Conservation (phyloP, 2,329 filamentous ascomycete genomes). For the Beauveria australis region DNA sequence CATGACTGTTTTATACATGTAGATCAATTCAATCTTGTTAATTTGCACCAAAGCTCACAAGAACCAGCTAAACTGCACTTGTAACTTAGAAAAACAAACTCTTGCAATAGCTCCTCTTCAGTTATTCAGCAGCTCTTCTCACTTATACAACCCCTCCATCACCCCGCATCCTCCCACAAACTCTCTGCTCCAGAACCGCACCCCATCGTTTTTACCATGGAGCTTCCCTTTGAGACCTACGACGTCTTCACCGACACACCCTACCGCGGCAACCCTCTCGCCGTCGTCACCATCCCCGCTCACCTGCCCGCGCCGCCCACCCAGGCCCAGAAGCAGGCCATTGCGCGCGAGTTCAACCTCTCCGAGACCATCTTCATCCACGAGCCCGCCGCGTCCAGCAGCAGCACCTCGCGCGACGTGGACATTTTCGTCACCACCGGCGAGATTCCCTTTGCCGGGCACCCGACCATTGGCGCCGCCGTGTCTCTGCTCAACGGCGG, state of each 20-base stretch:
- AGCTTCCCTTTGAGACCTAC: conserved; percentile 43
- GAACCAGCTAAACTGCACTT: neutral
- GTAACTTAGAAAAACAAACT: neutral
- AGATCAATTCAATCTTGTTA: neutral
- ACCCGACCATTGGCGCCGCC: conserved; percentile 52
- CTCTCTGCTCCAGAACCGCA: neutral
- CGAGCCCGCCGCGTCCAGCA: conserved; percentile 15
- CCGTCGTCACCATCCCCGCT: conserved; percentile 46
- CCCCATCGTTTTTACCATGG: conserved; percentile 17
- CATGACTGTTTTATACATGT: neutral
- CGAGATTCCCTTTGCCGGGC: conserved; percentile 55
- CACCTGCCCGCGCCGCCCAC: conserved; percentile 28
- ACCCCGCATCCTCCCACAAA: neutral
- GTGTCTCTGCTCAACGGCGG: conserved; percentile 34
- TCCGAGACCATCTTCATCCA: conserved; percentile 58
- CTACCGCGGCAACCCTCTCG: conserved; percentile 52
- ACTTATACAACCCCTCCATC: neutral
- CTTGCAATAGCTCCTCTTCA: neutral
- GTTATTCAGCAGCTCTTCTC: no score
- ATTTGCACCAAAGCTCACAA: neutral
- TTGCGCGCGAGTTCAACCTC: conserved; percentile 56
- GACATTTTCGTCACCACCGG: conserved; percentile 50
- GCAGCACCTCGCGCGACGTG: conserved; percentile 30
- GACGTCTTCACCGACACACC: conserved; percentile 48
- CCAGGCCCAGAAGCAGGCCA: conserved; percentile 46